Percentiles rank a stretch among this genome's conserved stretches.
Conservation (phyloP, 2,329 filamentous ascomycete species). For the Cercospora beticola region DNA sequence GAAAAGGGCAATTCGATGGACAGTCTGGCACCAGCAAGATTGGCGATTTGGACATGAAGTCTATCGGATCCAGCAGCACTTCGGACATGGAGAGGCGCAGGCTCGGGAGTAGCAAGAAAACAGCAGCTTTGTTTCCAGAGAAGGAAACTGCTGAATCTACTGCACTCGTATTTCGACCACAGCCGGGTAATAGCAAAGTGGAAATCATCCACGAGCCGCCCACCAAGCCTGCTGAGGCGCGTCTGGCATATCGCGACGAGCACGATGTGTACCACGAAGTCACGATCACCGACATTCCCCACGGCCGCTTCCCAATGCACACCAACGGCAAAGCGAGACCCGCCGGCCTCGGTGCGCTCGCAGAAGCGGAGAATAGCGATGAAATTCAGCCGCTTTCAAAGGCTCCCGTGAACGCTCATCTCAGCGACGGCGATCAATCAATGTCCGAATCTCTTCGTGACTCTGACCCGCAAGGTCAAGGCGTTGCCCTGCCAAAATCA, state of each 20-base stretch:
- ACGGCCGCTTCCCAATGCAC: constrained; percentile 16
- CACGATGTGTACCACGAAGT: constrained; percentile 26
- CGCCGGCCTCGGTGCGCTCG: constrained; percentile 14
- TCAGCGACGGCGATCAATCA: constrained; percentile 4
- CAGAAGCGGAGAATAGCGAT: constrained; percentile 15
- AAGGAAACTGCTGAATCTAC: constrained; percentile 11
- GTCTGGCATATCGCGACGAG: constrained; percentile 24
- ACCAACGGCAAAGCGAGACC: constrained; percentile 15
- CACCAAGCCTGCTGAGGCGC: constrained; percentile 19
- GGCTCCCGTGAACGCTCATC: not conserved
- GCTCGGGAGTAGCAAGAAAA: constrained; percentile 2
- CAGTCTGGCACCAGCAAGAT: constrained; percentile 9
- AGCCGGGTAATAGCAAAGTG: constrained; percentile 16
- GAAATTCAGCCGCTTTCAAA: not conserved
- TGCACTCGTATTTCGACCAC: constrained; percentile 17
- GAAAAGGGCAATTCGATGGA: constrained; percentile 12
- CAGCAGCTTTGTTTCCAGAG: constrained; percentile 10
- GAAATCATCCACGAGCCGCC: constrained; percentile 27
- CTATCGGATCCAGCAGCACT: constrained; percentile 13
- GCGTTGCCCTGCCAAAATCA: constrained; percentile 9
- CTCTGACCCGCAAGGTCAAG: constrained; percentile 16
- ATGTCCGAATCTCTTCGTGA: constrained; percentile 12
- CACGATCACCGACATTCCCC: constrained; percentile 22
- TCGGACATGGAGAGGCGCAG: constrained; percentile 14
- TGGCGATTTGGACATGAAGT: constrained; percentile 13